Base-by-base conservation (phyloP, 148 eudicot genomes). In the Nepenthes mirabilis region DNA sequence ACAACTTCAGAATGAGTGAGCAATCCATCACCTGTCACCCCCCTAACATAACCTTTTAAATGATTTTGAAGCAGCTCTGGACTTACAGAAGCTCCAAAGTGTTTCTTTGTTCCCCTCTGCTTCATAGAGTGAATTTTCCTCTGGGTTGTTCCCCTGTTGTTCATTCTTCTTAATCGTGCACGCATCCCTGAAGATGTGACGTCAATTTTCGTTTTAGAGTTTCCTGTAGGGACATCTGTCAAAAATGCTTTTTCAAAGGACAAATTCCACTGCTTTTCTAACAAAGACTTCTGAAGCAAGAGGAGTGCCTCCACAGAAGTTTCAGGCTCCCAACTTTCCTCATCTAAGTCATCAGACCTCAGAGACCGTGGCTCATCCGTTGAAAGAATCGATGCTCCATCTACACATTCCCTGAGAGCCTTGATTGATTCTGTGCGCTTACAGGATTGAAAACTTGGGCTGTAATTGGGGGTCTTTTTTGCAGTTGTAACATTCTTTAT, bases 191-290 rank as follows among this genome's bases (percentile, higher is more conserved):
- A 86, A 61, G 79, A 70, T 57, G 79, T 79, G 63, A 86, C 67
- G 9, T 56, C 68, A 32, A 63, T 63, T 66, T 73, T 72, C 71
- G 77, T 79, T 48, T 14, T 36, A 14, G 6, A 59, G 43, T 69
- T 70, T 66, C 65, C 74, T 68, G 55, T 63, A 4, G 55, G 63
- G 60, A 54, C 40, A 58, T 68, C 69, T 13, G 67, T 47, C 61
- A 33, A 23, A 14, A 64, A 55, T 33, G 50, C 56, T 55, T 58
- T 52, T 37, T 81, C 82, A 53, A 83, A 63, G n/a, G 96, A 82
- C 55, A 88, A 78, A 62, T 72, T 83, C 85, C 87, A 84, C 77
- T 86, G 96, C 70, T 93, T 86, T 64, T 93, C 96, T 60, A 93
- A 76, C 81, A 86, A 80, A 37, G 82, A 84, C 23, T 23, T 23